phyloP scores from a whole-genome alignment of 2,329 filamentous ascomycete species.

The Scopulariopsis brevicaulis region DNA sequence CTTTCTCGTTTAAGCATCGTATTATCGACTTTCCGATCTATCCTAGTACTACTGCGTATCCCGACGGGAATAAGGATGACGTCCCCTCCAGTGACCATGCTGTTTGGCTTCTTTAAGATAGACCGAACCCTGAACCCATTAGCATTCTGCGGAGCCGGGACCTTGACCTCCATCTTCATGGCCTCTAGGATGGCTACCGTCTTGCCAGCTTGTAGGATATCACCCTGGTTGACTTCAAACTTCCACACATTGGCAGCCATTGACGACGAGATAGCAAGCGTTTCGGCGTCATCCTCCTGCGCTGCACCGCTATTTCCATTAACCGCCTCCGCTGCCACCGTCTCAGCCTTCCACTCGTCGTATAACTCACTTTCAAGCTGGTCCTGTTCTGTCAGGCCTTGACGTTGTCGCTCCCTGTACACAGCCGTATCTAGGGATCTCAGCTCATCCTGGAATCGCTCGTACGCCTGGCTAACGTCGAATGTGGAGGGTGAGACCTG shows the following conservation, averaged over 20 bases:
- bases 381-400: not conserved
- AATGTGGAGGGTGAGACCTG: conserved; percentile 15
- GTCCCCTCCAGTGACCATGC: not conserved
- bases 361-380: not conserved
- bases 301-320: conserved; percentile 9
- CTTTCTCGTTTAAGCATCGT: too few species aligned
- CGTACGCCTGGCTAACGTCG: conserved; percentile 15
- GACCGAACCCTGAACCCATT: not conserved
- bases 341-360: conserved; percentile 11
- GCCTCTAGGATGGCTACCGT: conserved; percentile 36
- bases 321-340: conserved; percentile 17
- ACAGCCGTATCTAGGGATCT: not conserved
- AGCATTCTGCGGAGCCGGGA: not conserved
- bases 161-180: conserved; percentile 43
- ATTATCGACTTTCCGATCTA: not conserved
- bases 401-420: not conserved
- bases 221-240: conserved; percentile 27
- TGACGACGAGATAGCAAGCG: not conserved
- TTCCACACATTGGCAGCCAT: conserved; percentile 42
- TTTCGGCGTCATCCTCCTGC: not conserved
- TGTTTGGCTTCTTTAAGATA: not conserved
- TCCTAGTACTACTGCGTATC: not conserved
- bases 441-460: conserved; percentile 5
- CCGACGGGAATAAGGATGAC: not conserved
- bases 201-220: conserved; percentile 27